phyloP scores from a whole-genome alignment of 202 grass and related monocot species.

The Hordeum pubiflorum region DNA sequence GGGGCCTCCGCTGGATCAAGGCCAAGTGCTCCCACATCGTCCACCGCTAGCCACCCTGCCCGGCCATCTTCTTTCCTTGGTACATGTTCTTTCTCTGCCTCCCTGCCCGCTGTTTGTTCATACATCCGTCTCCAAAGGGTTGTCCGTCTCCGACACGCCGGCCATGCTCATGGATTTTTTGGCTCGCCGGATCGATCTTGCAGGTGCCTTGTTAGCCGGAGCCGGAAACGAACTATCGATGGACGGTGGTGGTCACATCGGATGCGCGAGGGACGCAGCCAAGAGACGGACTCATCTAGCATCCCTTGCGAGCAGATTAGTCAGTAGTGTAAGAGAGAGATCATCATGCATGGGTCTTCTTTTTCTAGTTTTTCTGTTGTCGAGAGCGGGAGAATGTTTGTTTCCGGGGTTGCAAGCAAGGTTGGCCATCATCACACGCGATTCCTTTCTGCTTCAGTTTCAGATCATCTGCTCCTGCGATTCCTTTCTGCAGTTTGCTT shows the following conservation, averaged over 20 bases:
- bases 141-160: too few relatives aligned
- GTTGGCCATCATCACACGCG: background rate
- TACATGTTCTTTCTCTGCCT: too few relatives aligned
- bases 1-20: conserved; percentile 78
- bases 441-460: too few relatives aligned
- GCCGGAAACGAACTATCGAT: background rate
- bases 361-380: background rate
- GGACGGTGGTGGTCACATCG: background rate
- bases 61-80: background rate
- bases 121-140: too few relatives aligned
- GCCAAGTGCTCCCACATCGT: conserved; percentile 65
- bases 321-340: background rate
- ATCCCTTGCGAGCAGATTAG: background rate
- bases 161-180: too few relatives aligned
- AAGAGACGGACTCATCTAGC: background rate
- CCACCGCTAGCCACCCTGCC: conserved; percentile 8
- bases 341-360: background rate
- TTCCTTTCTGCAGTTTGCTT: background rate
- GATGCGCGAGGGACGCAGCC: background rate
- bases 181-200: too few relatives aligned
- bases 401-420: background rate
- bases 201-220: too few relatives aligned
- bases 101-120: too few relatives aligned
- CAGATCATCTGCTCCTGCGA: background rate
- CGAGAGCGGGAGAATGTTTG: background rate